These are phyloP conservation scores for Perkinsus olseni DNA, from an alignment of 169 alveolate genomes.

Conservation along the genomic window DNA sequence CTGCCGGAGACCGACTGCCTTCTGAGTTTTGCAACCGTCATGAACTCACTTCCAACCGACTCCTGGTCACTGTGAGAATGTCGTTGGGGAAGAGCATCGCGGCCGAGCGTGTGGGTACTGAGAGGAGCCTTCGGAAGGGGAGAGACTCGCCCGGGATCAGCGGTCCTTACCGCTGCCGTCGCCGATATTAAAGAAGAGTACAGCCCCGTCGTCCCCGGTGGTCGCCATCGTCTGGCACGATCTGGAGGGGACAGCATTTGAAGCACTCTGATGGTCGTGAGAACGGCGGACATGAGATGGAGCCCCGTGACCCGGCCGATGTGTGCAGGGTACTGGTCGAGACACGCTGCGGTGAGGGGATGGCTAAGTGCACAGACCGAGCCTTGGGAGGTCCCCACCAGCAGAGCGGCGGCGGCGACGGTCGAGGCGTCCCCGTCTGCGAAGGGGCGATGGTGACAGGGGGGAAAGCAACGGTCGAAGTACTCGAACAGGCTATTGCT, in stretches of 20 bases:
- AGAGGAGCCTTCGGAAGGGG: neutral
- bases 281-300: too few species aligned
- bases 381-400: too few species aligned
- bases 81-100: neutral
- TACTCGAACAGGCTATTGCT: too few species aligned
- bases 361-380: too few species aligned
- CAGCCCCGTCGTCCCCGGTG: neutral
- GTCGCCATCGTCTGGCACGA: neutral
- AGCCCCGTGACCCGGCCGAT: too few species aligned
- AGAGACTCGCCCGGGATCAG: neutral
- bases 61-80: neutral
- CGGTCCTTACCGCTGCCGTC: neutral
- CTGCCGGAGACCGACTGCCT: neutral
- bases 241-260: neutral
- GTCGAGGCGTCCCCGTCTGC: too few species aligned
- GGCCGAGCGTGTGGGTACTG: too few species aligned
- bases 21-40: neutral
- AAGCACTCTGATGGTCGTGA: neutral
- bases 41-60: neutral
- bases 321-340: too few species aligned
- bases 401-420: too few species aligned
- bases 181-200: neutral
- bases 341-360: too few species aligned
- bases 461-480: too few species aligned
- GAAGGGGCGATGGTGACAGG: too few species aligned